A percentile compares a stretch with the other conserved stretches of the same genome.
phyloP scores from a whole-genome alignment of 352 stramenopile species.

The Phytophthora tentaculata region DNA sequence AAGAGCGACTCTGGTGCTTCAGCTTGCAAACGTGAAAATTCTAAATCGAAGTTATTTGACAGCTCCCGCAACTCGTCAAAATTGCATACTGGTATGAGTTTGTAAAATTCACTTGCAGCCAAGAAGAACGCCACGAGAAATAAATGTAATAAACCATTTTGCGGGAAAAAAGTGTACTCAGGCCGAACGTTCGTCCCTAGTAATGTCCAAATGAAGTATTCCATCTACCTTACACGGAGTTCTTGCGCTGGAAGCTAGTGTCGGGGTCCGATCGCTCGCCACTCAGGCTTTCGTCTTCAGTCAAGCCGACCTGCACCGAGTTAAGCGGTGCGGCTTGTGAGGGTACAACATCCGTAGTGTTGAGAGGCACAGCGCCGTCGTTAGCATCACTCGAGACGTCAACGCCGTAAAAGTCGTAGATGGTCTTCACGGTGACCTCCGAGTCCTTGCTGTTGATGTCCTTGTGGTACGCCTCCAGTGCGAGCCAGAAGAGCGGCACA shows the following conservation, averaged over 20 bases:
- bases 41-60: too few species aligned
- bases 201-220: conserved; percentile 29
- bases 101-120: too few species aligned
- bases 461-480: conserved; percentile 77
- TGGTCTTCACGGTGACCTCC: conserved; percentile 65
- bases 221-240: conserved; percentile 50
- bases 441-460: conserved; percentile 87
- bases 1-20: too few species aligned
- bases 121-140: neutral
- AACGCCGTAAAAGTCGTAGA: conserved; percentile 69
- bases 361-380: conserved; percentile 28
- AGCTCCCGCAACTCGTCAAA: too few species aligned
- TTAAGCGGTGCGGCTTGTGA: conserved; percentile 17
- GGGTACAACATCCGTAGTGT: conserved; percentile 21
- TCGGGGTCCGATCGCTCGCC: conserved; percentile 39
- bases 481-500: conserved; percentile 86
- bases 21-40: too few species aligned
- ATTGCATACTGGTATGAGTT: too few species aligned
- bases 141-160: neutral
- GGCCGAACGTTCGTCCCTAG: conserved; percentile 1
- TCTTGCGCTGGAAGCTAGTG: conserved; percentile 57
- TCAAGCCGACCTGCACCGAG: conserved; percentile 41
- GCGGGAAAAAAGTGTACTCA: conserved; percentile 16
- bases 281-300: conserved; percentile 45
- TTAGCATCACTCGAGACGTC: conserved; percentile 43